Percentiles rank a stretch among this genome's conserved stretches.
phyloP scores from a whole-genome alignment of 495 filamentous ascomycete genomes.

The Cudoniella acicularis region DNA sequence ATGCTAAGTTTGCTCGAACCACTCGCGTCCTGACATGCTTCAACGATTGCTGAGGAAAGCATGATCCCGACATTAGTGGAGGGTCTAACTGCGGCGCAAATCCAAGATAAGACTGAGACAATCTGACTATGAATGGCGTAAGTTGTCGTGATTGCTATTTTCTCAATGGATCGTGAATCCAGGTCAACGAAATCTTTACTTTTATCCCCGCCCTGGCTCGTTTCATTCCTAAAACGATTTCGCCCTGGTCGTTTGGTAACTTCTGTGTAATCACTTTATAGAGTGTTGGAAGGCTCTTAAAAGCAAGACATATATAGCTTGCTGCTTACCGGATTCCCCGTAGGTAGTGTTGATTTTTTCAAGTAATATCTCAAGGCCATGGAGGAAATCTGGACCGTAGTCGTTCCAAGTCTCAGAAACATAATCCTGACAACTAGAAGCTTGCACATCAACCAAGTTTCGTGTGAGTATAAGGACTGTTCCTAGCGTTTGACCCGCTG shows the following conservation, averaged over 20 bases:
- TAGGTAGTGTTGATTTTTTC: not conserved
- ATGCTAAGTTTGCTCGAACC: not conserved
- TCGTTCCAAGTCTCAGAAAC: not conserved
- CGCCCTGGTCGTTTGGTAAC: too few relatives aligned
- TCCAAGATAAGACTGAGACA: conserved; percentile 5
- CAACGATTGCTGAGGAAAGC: not conserved
- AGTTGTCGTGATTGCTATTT: not conserved
- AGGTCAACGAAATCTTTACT: not conserved
- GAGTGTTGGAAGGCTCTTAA: too few relatives aligned
- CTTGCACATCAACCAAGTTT: not conserved
- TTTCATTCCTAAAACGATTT: too few relatives aligned
- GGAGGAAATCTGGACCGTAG: not conserved
- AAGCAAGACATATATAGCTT: not conserved
- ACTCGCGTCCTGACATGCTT: not conserved
- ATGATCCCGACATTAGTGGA: not conserved
- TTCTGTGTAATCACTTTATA: too few relatives aligned
- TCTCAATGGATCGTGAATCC: not conserved
- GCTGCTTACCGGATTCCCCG: not conserved
- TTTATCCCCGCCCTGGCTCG: too few relatives aligned
- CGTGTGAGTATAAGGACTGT: conserved; percentile 8
- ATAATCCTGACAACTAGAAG: conserved; percentile 9
- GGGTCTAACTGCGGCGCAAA: conserved; percentile 2
- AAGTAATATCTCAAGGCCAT: not conserved
- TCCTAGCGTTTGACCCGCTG: not conserved
- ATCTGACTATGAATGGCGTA: not conserved